Percentiles rank a stretch among this genome's conserved stretches.
Evolutionary conservation across 176 grass and related monocot genomes (phyloP).

Genomic region (Musa beccarii): DNA sequence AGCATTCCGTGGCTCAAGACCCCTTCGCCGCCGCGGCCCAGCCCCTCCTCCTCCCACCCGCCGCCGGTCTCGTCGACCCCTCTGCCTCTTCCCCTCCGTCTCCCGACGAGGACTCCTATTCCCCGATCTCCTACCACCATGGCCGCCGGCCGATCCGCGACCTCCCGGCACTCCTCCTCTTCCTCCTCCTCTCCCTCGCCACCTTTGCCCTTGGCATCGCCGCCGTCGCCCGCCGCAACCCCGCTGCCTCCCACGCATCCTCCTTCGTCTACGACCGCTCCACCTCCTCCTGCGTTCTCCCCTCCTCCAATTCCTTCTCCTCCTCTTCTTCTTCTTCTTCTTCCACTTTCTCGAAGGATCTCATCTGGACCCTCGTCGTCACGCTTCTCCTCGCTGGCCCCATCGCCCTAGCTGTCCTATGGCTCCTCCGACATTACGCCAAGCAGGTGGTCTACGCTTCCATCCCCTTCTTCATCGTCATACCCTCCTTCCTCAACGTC

Average conservation of each 20-base stretch:
- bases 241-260: slow-evolving; percentile 23
- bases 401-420: slow-evolving; percentile 26
- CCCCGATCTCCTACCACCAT: slow-evolving; percentile 37
- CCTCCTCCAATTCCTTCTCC: neutral
- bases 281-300: slow-evolving; percentile 14
- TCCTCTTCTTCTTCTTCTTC: neutral
- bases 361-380: slow-evolving; percentile 31
- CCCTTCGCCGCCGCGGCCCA: neutral
- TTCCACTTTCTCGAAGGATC: slow-evolving; percentile 22
- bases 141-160: slow-evolving; percentile 37
- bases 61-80: neutral
- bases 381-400: slow-evolving; percentile 26
- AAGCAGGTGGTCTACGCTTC: slow-evolving; percentile 31
- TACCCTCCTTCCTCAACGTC: slow-evolving; percentile 32
- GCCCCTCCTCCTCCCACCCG: neutral
- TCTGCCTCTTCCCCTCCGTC: neutral
- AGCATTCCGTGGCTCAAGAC: neutral
- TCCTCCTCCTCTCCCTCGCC: slow-evolving; percentile 31
- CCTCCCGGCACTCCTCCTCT: slow-evolving; percentile 33
- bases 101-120: neutral
- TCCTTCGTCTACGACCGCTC: slow-evolving; percentile 24
- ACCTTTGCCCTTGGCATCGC: slow-evolving; percentile 19
- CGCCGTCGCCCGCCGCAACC: slow-evolving; percentile 18
- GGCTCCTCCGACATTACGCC: slow-evolving; percentile 27
- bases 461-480: slow-evolving; percentile 46